A percentile compares a stretch with the other conserved stretches of the same genome.
Conservation (phyloP, 345 rosid genomes). For the Orychophragmus violaceus region DNA sequence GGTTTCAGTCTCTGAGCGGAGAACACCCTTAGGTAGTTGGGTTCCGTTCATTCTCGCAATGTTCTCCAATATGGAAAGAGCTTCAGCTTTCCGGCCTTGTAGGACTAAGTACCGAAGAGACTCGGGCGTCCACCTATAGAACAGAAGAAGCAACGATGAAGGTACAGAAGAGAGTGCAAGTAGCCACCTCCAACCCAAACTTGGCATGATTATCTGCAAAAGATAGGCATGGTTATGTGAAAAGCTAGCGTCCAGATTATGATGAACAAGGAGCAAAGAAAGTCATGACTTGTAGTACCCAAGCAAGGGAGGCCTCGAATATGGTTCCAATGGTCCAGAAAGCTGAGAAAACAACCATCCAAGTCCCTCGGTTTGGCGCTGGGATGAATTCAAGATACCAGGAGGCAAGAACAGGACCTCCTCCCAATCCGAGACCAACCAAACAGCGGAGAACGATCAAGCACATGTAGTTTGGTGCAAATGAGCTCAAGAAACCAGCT, state of each 20-base stretch:
- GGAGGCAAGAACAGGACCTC: conserved; percentile 82
- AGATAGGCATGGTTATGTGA: background rate
- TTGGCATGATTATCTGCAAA: conserved; percentile 83
- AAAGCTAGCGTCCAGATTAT: background rate
- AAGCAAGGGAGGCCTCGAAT: conserved; percentile 77
- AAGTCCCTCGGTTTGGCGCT: conserved; percentile 77
- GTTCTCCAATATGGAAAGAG: conserved; percentile 53
- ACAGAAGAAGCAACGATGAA: conserved; percentile 64
- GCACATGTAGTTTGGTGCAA: conserved; percentile 57
- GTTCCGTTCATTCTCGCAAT: conserved; percentile 52
- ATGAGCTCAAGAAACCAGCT: conserved; percentile 79
- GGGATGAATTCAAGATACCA: conserved; percentile 96
- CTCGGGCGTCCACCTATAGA: conserved; percentile 66
- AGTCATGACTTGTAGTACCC: conserved; percentile 48
- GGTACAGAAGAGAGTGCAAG: conserved; percentile 75
- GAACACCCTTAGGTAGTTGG: conserved; percentile 58
- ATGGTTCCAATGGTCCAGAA: conserved; percentile 88
- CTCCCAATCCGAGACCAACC: conserved; percentile 92
- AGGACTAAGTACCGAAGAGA: conserved; percentile 80
- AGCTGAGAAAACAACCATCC: conserved; percentile 86
- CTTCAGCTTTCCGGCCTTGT: conserved; percentile 65
- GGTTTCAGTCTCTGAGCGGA: conserved; percentile 50
- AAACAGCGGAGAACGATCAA: conserved; percentile 59
- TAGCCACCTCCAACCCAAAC: conserved; percentile 87
- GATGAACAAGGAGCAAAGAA: conserved; percentile 1